phyloP scores from a whole-genome alignment of 2,329 filamentous ascomycete species.

The Aspergillus aculeatinus region DNA sequence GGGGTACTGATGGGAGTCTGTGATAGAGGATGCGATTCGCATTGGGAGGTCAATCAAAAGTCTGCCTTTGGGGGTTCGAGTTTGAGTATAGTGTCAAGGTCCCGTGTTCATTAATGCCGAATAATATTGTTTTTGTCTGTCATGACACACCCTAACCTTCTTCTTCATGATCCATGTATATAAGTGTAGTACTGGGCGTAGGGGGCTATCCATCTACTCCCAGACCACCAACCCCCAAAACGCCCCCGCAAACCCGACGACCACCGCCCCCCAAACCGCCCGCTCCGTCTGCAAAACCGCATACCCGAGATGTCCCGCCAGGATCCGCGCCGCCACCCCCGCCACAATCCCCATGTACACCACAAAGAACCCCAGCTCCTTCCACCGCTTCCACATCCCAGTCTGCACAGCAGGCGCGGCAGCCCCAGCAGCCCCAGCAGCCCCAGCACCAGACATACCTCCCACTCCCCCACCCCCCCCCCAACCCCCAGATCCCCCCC shows the following conservation, averaged over 20 bases:
- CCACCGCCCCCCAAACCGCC: slow-evolving; percentile 18
- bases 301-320: slow-evolving; percentile 16
- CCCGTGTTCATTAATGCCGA: too few relatives aligned
- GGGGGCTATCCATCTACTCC: background rate
- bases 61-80: too few relatives aligned
- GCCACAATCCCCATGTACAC: slow-evolving; percentile 32
- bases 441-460: background rate
- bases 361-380: slow-evolving; percentile 32
- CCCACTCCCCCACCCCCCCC: slow-evolving; percentile 21
- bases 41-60: too few relatives aligned
- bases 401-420: too few relatives aligned
- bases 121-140: too few relatives aligned
- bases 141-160: too few relatives aligned
- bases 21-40: background rate
- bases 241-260: slow-evolving; percentile 11
- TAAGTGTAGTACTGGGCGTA: background rate
- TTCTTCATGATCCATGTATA: too few relatives aligned
- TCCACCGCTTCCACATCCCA: slow-evolving; percentile 23
- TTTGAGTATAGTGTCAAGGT: too few relatives aligned
- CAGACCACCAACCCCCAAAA: slow-evolving; percentile 23
- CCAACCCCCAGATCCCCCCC: slow-evolving; percentile 15
- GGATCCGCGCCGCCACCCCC: slow-evolving; percentile 20
- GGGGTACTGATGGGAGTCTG: slow-evolving; percentile 17
- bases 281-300: slow-evolving; percentile 12
- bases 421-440: too few relatives aligned